Base-by-base conservation (phyloP, 306 rosid genomes). In the Parietaria judaica region DNA sequence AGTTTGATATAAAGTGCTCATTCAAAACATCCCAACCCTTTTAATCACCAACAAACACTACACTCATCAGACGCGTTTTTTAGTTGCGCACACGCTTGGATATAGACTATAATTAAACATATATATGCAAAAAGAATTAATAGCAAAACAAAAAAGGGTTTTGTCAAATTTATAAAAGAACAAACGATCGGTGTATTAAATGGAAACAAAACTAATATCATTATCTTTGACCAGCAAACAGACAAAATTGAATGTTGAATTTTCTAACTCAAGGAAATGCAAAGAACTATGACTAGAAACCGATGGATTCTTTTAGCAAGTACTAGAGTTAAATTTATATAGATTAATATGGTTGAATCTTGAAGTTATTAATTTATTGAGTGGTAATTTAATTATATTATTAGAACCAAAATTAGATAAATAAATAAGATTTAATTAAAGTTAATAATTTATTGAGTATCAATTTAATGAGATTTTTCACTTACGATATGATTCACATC, bases 81-180 rank as follows among this genome's bases (percentile, higher is more conserved):
- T 65, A 71, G 70, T 58, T 71, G 75, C 64, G 48, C 60, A 11
- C 55, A 35, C 39, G 46, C 37, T 54, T 54, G 58, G 12, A 54
- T 31, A 56, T 36, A 56, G 12, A 56, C n/a, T n/a, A n/a, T n/a
- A n/a, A n/a, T n/a, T n/a, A n/a, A n/a, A n/a, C n/a, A n/a, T n/a
- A n/a, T n/a, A 41, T 51, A 44, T 65, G 60, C 35, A 48, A 14
- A n/a, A 52, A 6, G 41, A 53, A 53, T 14, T 53, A 3, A 38
- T 13, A 58, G 12, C 61, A 11, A 57, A 41, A 15, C 51, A 36
- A 44, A 60, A 15, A 11, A 31, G 6, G 10, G 12, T 43, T 60
- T 14, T 14, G 36, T 43, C 52, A 44, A 43, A 43, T 38, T 60
- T 60, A 38, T 43, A 53, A 54, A 11, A 16, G n/a, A 44, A 60